Conservation (phyloP, 495 filamentous ascomycete genomes). For the Penicillium cosmopolitanum region DNA sequence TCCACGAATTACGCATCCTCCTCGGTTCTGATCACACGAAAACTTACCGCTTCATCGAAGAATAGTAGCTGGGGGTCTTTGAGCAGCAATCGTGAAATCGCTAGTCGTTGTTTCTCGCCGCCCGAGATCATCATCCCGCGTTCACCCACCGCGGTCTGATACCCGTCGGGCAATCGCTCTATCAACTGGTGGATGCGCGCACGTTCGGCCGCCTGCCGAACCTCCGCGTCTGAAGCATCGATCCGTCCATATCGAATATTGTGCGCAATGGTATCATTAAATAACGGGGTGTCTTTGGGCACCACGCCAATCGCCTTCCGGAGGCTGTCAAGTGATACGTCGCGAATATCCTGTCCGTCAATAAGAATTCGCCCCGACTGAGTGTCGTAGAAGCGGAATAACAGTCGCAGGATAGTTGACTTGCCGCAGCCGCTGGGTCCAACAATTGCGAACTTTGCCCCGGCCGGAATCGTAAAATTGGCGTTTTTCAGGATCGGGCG, state of each 20-base stretch:
- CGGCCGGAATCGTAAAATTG: slow-evolving; percentile 86
- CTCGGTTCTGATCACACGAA: too few species aligned
- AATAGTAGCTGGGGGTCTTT: slow-evolving; percentile 94
- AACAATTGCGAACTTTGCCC: slow-evolving; percentile 93
- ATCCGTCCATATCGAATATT: slow-evolving; percentile 96
- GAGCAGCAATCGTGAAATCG: slow-evolving; percentile 81
- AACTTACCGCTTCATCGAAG: slow-evolving; percentile 88
- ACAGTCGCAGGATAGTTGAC: slow-evolving; percentile 84
- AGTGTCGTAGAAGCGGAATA: slow-evolving; percentile 95
- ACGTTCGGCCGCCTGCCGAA: slow-evolving; percentile 73
- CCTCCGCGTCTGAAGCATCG: slow-evolving; percentile 71
- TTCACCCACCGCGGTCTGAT: slow-evolving; percentile 92
- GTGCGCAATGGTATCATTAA: slow-evolving; percentile 93
- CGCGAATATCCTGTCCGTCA: slow-evolving; percentile 89
- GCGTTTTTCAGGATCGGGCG: slow-evolving; percentile 86
- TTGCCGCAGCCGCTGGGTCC: slow-evolving; percentile 96
- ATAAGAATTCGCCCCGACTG: slow-evolving; percentile 86
- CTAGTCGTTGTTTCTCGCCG: slow-evolving; percentile 93
- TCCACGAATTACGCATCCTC: slow-evolving; percentile 1
- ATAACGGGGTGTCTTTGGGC: slow-evolving; percentile 94
- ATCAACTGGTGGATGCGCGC: slow-evolving; percentile 88
- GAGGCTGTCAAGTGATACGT: slow-evolving; percentile 80
- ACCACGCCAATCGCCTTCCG: slow-evolving; percentile 91
- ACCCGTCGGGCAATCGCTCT: slow-evolving; percentile 76
- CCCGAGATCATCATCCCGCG: slow-evolving; percentile 98